Evolutionary conservation across 1,284 basidiomycete species (phyloP).

Genomic region (Apiotrichum domesticum): DNA sequence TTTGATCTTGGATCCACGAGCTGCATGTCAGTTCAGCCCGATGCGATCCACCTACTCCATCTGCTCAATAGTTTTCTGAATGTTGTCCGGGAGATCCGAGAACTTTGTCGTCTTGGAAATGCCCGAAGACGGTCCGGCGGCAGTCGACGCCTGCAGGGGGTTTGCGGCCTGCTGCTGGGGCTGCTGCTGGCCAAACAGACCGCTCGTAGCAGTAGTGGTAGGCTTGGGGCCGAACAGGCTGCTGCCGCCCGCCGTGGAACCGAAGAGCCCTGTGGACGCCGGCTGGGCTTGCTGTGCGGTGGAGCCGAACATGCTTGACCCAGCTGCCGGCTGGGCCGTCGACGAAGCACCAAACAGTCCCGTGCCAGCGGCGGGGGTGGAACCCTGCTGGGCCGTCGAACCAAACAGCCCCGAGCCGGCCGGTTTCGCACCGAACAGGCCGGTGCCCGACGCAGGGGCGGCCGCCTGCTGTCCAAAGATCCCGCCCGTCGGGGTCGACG

Average conservation of each 20-base stretch:
- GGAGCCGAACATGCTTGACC: not conserved
- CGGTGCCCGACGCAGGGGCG: no score
- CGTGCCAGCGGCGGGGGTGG: not conserved
- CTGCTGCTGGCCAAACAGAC: constrained; percentile 11
- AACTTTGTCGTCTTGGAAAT: constrained; percentile 37
- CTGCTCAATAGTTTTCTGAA: constrained; percentile 37
- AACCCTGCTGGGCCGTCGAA: constrained; percentile 9
- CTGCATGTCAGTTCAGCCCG: constrained; percentile 12
- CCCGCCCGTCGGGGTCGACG: no score
- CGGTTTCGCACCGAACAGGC: not conserved
- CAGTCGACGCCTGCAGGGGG: constrained; percentile 8
- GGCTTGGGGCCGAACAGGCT: constrained; percentile 3
- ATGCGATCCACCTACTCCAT: constrained; percentile 30
- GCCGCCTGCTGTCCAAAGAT: no score
- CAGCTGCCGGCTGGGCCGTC: not conserved
- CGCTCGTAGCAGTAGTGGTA: not conserved
- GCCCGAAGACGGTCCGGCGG: constrained; percentile 8
- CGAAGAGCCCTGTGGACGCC: constrained; percentile 2
- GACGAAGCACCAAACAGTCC: constrained; percentile 6
- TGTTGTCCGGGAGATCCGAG: constrained; percentile 33
- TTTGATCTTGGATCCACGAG: constrained; percentile 33
- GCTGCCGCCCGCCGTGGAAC: constrained; percentile 2
- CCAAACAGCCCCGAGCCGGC: constrained; percentile 20
- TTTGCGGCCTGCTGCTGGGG: not conserved
- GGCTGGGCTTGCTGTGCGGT: not conserved